Evolutionary conservation across 129 eudicot genomes (phyloP).

Genomic region (Oenanthe sinensis): DNA sequence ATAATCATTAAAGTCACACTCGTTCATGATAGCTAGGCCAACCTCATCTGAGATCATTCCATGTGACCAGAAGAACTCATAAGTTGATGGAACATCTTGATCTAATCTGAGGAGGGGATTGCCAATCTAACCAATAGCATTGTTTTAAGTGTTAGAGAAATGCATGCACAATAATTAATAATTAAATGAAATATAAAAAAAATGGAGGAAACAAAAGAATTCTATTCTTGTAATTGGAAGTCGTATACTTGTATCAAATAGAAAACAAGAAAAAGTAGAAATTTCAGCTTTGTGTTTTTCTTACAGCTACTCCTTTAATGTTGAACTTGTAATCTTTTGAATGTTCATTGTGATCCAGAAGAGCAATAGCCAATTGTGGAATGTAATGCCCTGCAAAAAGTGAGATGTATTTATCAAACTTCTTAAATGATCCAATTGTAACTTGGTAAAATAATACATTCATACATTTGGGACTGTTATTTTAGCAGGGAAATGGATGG

Average conservation of each 20-base stretch:
- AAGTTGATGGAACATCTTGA: constrained; percentile 68
- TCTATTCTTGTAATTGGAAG: background rate
- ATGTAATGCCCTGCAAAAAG: constrained; percentile 71
- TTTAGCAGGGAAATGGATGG: background rate
- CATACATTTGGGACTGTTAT: background rate
- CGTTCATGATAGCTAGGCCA: constrained; percentile 68
- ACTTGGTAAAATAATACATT: background rate
- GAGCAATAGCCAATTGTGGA: constrained; percentile 77
- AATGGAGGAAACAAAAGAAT: background rate
- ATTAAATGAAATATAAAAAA: background rate
- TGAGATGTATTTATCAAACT: background rate
- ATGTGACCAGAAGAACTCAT: constrained; percentile 94
- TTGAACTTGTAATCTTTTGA: constrained; percentile 74
- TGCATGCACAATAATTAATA: background rate
- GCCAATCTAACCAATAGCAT: constrained; percentile 47
- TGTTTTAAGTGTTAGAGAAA: background rate
- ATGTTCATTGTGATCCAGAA: constrained; percentile 69
- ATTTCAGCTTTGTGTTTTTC: constrained; percentile 11
- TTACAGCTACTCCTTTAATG: constrained; percentile 92
- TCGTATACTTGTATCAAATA: background rate
- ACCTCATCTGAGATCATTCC: constrained; percentile 98
- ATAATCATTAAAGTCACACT: constrained; percentile 79
- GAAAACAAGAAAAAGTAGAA: background rate
- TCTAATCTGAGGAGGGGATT: constrained; percentile 89
- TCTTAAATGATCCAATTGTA: background rate